A percentile compares a stretch with the other conserved stretches of the same genome.
Conservation (phyloP, 2,329 filamentous ascomycete species). For the Cadophora malorum region DNA sequence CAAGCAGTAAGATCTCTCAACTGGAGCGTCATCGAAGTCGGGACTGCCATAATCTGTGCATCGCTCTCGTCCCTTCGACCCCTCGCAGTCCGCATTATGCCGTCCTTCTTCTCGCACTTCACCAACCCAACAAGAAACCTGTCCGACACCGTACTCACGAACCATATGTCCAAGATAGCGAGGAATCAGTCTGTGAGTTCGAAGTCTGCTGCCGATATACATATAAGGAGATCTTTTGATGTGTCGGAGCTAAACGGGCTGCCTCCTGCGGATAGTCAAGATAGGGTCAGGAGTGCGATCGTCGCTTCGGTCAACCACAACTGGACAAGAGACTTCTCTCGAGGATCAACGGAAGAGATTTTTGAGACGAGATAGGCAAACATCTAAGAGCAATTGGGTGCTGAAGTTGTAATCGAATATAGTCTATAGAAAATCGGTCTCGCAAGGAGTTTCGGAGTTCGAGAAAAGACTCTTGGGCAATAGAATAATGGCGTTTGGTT, state of each 20-base stretch:
- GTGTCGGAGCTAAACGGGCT: constrained; percentile 1
- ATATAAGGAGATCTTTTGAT: constrained; percentile 7
- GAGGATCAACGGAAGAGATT: constrained; percentile 1
- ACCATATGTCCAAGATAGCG: constrained; percentile 7
- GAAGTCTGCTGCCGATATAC: not conserved
- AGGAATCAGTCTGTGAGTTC: not conserved
- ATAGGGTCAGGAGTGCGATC: not conserved
- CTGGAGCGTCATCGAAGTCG: constrained; percentile 46
- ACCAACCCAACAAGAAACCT: constrained; percentile 16
- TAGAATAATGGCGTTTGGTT: not conserved
- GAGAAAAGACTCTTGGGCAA: not conserved
- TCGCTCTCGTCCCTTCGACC: constrained; percentile 51
- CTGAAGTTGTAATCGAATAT: not conserved
- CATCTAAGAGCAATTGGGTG: too few species aligned
- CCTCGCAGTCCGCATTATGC: constrained; percentile 36
- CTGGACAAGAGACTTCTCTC: constrained; percentile 2
- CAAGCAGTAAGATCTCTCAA: constrained; percentile 43
- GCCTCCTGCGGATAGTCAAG: not conserved
- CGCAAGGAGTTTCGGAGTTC: not conserved
- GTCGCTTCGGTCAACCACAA: not conserved
- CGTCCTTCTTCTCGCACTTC: constrained; percentile 19
- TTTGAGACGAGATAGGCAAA: not conserved
- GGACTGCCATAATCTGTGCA: constrained; percentile 50
- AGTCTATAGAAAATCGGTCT: not conserved
- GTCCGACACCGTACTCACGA: constrained; percentile 1